These are phyloP conservation scores for Pleurotus salmoneostramineus DNA, from an alignment of 768 basidiomycete genomes.

Conservation along the genomic window DNA sequence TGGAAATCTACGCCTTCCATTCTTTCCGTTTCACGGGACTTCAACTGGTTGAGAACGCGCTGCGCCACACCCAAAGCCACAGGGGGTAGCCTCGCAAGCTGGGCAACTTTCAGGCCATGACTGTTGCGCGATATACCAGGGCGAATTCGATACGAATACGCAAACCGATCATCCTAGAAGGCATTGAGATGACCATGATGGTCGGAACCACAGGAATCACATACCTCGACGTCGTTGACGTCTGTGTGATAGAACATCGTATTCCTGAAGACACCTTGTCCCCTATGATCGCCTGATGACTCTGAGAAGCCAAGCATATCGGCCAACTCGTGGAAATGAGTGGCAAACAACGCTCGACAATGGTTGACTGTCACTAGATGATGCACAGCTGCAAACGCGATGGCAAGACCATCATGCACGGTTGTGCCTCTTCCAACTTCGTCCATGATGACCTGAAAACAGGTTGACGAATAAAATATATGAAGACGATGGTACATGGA, in stretches of 20 bases:
- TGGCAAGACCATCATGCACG: constrained; percentile 85
- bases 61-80: constrained; percentile 57
- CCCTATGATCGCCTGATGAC: constrained; percentile 23
- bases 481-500: constrained; percentile 1
- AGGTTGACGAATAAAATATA: not conserved
- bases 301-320: constrained; percentile 71
- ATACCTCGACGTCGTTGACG: constrained; percentile 72
- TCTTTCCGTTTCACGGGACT: constrained; percentile 2
- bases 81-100: constrained; percentile 78
- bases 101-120: constrained; percentile 88
- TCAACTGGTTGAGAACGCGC: constrained; percentile 42
- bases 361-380: constrained; percentile 69
- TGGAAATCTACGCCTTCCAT: too few species aligned
- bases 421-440: constrained; percentile 98
- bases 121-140: constrained; percentile 89
- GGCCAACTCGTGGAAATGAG: constrained; percentile 95
- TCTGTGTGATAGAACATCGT: constrained; percentile 90
- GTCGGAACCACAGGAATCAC: constrained; percentile 16
- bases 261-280: constrained; percentile 46
- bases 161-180: constrained; percentile 67
- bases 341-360: constrained; percentile 91
- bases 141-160: constrained; percentile 77
- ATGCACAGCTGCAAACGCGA: constrained; percentile 88
- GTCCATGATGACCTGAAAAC: constrained; percentile 93
- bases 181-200: not conserved